Base-by-base conservation (phyloP, 805 yeast species). In the Brettanomyces nanus region DNA sequence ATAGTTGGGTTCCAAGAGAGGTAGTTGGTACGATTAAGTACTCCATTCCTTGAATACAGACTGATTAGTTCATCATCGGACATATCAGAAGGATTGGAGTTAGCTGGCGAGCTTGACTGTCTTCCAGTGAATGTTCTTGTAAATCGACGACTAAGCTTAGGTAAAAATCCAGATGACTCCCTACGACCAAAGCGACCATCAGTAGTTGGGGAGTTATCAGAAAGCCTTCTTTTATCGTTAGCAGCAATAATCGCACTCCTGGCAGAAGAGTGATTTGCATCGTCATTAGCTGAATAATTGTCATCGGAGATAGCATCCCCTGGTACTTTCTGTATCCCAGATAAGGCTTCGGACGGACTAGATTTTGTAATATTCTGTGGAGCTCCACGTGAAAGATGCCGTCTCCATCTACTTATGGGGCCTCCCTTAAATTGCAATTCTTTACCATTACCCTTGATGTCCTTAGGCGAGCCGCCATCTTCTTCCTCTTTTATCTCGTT, bases 1-100 rank as follows among this genome's bases (percentile, higher is more conserved):
- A 92, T 72, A 0, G 92, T 84, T 2, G 97, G 97, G 23, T 72
- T 73, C 85, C 95, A 87, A 0, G 97, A 87, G 19, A 90, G 63
- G 49, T 89, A 92, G 41, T 73, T 75, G 1, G 79, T 63, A 6
- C 21, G 14, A 15, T 33, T 20, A 7, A 17, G 10, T 14, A 14
- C 14, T 27, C 43, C 37, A 5, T 37, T 28, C 19, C 40, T 23
- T 4, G 58, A 49, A 37, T 53, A 54, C 20, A 49, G 21, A 19
- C 57, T 51, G 6, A 47, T 41, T 10, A 52, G 39, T 17, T 57
- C 65, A n/a, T 55, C 60, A 37, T 63, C 68, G 3, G 51, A 40
- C 34, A 52, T 5, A 2, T 37, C 39, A 3, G 39, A 36, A 6
- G 40, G 39, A 23, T 37, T 37, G 5, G 32, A 15, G 15, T 19